Evolutionary conservation across 2,329 filamentous ascomycete genomes (phyloP), one percentile per base, ranked within the genome.

Genomic region (Cladophialophora immunda): DNA sequence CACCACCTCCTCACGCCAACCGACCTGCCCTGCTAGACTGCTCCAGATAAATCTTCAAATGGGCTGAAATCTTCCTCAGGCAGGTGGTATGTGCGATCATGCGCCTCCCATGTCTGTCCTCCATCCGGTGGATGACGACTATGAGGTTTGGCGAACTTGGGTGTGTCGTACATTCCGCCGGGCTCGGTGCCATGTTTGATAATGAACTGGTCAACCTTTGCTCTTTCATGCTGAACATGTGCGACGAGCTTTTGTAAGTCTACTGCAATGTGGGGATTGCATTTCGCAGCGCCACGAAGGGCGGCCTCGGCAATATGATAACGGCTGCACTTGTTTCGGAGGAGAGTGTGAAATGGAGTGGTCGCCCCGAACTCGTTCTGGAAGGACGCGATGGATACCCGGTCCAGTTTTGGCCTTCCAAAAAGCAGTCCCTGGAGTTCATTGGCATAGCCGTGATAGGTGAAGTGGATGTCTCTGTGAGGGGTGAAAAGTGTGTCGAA

Each of bases 331-430:
- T 55, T 45, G 41, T 65, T 65, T 30, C 50, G 32, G 8, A 65
- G 52, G 15, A 65, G 27, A 25, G 36, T 65, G 2, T 54, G 50
- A 19, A 65, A 65, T 22, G 58, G 36, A 0, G 88, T 91, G 0
- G 88, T 90, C 61, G 81, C 86, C 0, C 88, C 89, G 75, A 91
- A 91, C 72, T 91, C 88, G 29, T 82, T 83, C 70, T 90, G 36
- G 36, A 38, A 91, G 4, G 85, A 86, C 15, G 82, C 83, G 7
- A 90, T 84, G 0, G 76, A 82, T 67, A 89, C 82, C 2, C 86
- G 81, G 6, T 85, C 80, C 17, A 85, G 71, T 8, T 79, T 77
- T 0, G 81, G 81, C 0, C 87, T 80, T 0, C 86, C 87, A 72
- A 90, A 91, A 2, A 90, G 76, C 29, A 91, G 73, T 0, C 87